Evolutionary conservation across 2,329 filamentous ascomycete genomes (phyloP), one percentile per base, ranked within the genome.

Genomic region (Didymella segeticola): DNA sequence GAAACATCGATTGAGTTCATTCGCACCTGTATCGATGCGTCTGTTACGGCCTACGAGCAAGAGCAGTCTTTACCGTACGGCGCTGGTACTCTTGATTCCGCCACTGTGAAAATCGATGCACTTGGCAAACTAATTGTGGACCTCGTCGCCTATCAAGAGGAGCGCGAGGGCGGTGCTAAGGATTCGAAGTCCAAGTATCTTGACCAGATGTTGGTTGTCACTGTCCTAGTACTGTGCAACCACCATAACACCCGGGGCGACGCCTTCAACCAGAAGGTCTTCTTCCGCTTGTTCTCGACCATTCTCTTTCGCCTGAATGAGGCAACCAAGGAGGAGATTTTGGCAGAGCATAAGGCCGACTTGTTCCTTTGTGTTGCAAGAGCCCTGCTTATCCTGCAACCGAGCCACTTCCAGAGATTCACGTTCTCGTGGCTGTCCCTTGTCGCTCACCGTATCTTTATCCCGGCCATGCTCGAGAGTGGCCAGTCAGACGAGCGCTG

Each of bases 211-310:
- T 77, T 97, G 33, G 86, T 89, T 6, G 78, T 97, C n/a, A 79
- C 91, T 27, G 84, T 91, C 3, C 78, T 99, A 51, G 84, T 97
- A 3, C 82, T 97, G 56, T 93, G 90, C 72, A 87, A 95, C 64
- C 91, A 98, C 70, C 89, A 96, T 67, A 83, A 89, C 50, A 90
- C 88, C 74, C 86, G 89, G 38, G 89, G 87, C 4, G 92, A 96
- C 47, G 83, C 82, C 31, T 93, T 96, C 79, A 93, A 91, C 66
- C 89, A 93, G 69, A 88, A 91, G 57, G 87, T 96, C 25, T 98
- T 97, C 80, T 95, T 93, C 83, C 87, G 93, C 38, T 82, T 99
- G 34, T 89, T 97, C 70, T 93, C 91, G 0, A 84, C 89, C 66
- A 82, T 97, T 41, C 82, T 99, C 4, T 90, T 89, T 72, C 89